Base-by-base conservation (phyloP, 2,329 filamentous ascomycete species). In the Claviceps sp. region DNA sequence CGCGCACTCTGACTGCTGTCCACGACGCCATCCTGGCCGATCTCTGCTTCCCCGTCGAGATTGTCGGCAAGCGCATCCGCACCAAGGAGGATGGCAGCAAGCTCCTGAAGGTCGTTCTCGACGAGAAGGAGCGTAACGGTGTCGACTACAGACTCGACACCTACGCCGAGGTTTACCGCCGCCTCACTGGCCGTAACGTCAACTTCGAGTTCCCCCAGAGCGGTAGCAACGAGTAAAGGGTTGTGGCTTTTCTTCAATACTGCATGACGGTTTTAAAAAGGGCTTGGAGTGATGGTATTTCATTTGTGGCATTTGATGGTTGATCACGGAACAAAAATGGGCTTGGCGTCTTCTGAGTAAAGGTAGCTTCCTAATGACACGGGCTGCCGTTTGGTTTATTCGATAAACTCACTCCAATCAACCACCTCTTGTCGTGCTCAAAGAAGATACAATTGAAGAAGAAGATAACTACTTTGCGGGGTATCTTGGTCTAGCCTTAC, bases 111-210 rank as follows among this genome's bases (percentile, higher is more conserved):
- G 88, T 98, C 72, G 82, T 98, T 70, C 84, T 98, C 56, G 93
- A 98, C 75, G 93, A 97, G 87, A 98, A 98, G 88, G 93, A 98
- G 87, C 88, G 90, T 67, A 91, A 90, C 69, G 89, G 90, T 73
- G 91, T 98, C 66, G 93, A 98, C 82, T 96, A 97, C 86, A 84
- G 93, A 73, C 88, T 98, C 66, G 93, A 98, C 77, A 96, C 91
- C 72, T 98, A 98, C 83, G 88, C 88, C 61, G 93, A 98, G 84
- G 93, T 98, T 72, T 98, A 98, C 87, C 88, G 89, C 76, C 85
- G 88, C 69, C 80, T 98, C 70, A 98, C 93, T 59, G 93, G 93
- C 75, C 93, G 94, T 77, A 83, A 83, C 71, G 93, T 97, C 72
- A 83, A 84, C 75, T 98, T 98, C 71, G 93, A 98, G 84, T 98